These are phyloP conservation scores for Ceratocystis eucalypticola DNA, from an alignment of 2,329 filamentous ascomycete species.

Conservation along the genomic window DNA sequence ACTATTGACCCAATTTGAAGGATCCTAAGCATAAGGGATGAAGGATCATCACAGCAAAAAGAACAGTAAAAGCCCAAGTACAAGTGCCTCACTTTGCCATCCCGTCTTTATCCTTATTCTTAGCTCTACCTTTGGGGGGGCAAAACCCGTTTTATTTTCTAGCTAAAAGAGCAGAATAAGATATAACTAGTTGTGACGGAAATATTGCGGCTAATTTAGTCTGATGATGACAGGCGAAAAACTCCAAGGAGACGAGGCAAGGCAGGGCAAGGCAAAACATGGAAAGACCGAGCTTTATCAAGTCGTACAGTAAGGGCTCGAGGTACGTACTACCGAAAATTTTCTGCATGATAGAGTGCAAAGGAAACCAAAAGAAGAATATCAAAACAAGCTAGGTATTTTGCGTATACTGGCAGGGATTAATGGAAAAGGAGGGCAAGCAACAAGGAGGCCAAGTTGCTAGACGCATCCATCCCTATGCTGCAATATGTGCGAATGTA, in stretches of 20 bases:
- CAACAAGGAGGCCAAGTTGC: neutral
- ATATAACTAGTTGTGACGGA: too few relatives aligned
- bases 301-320: neutral
- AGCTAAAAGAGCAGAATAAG: too few relatives aligned
- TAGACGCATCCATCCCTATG: neutral
- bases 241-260: neutral
- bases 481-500: neutral
- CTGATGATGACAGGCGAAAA: too few relatives aligned
- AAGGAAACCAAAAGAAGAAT: neutral
- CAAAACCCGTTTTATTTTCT: too few relatives aligned
- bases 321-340: constrained; percentile 1
- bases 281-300: neutral
- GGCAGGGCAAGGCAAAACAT: neutral
- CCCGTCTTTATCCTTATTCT: too few relatives aligned
- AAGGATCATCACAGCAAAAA: neutral
- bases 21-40: neutral
- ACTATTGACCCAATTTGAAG: neutral
- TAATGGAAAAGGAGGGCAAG: neutral
- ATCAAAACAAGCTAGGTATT: neutral
- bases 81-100: too few relatives aligned
- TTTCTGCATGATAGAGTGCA: constrained; percentile 3
- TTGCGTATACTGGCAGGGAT: neutral
- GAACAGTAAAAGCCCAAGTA: too few relatives aligned
- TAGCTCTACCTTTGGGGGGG: too few relatives aligned
- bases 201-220: too few relatives aligned